Evolutionary conservation across 2,329 filamentous ascomycete species (phyloP).

Genomic region (Diplodia corticola): DNA sequence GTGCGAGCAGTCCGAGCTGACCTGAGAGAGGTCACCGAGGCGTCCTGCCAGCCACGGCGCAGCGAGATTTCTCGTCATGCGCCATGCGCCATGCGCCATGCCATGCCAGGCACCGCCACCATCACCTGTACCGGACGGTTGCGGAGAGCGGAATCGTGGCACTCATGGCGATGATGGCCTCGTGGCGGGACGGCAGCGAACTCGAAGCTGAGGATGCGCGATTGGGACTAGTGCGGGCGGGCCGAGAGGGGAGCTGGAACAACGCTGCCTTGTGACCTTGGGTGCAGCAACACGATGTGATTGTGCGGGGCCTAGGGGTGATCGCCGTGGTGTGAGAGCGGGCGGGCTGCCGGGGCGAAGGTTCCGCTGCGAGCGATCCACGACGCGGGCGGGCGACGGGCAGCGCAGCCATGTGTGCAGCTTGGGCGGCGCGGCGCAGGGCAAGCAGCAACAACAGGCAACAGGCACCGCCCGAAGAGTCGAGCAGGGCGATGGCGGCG

Average conservation of each 20-base stretch:
- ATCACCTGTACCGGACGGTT: not conserved
- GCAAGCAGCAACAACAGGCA: too few relatives aligned
- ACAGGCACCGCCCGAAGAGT: not conserved
- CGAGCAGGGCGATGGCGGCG: not conserved
- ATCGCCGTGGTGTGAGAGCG: conserved; percentile 2
- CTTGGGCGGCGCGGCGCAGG: not conserved
- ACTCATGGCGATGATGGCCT: not conserved
- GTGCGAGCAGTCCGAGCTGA: not conserved
- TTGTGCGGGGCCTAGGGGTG: conserved; percentile 19
- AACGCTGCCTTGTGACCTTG: conserved; percentile 16
- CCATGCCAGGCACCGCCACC: not conserved
- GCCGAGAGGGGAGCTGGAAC: not conserved
- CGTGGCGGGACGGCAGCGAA: not conserved
- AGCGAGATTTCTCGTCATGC: conserved; percentile 14
- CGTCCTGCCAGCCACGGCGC: not conserved
- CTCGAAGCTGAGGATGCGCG: not conserved
- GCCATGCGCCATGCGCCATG: not conserved
- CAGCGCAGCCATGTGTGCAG: not conserved
- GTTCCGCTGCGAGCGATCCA: not conserved
- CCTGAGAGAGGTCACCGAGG: not conserved
- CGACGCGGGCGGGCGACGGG: not conserved
- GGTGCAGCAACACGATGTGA: conserved; percentile 18
- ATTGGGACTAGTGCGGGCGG: not conserved
- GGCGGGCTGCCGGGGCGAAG: not conserved
- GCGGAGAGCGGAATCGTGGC: not conserved